Conservation (phyloP, 2,329 filamentous ascomycete genomes). For the Botrytis fragariae region DNA sequence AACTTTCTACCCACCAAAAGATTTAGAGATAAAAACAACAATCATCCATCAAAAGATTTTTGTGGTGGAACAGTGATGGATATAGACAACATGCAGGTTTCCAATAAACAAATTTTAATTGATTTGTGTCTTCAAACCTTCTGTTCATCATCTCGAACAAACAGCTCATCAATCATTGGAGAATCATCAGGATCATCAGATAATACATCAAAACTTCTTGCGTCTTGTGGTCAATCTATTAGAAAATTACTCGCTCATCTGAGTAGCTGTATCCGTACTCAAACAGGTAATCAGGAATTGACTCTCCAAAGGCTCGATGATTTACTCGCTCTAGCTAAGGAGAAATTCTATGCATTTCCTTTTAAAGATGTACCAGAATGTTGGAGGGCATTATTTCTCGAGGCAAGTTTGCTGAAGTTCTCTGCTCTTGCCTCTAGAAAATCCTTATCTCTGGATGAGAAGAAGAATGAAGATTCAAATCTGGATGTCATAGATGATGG, state of each 20-base stretch:
- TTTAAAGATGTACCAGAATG: constrained; percentile 63
- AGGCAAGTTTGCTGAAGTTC: constrained; percentile 65
- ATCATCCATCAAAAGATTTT: not conserved
- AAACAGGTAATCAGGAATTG: constrained; percentile 19
- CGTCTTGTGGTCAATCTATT: constrained; percentile 26
- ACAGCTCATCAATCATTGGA: not conserved
- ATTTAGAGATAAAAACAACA: not conserved
- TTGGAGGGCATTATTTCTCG: constrained; percentile 71
- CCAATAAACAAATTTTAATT: not conserved
- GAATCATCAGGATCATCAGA: not conserved
- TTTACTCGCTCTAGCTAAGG: constrained; percentile 56
- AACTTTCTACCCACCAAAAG: not conserved
- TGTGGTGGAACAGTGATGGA: accelerated
- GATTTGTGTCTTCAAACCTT: not conserved
- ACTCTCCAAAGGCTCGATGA: constrained; percentile 49
- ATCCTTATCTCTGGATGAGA: constrained; percentile 14
- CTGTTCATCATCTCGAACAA: not conserved
- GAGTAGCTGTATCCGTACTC: constrained; percentile 21
- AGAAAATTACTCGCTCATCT: constrained; percentile 25
- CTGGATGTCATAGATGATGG: not conserved
- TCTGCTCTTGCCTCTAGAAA: constrained; percentile 38
- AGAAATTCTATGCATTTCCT: constrained; percentile 67
- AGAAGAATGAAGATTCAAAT: not conserved
- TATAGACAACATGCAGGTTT: not conserved
- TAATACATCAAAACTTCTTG: not conserved